Percentiles rank a stretch among this genome's conserved stretches.
phyloP scores from a whole-genome alignment of 306 rosid species.

The Cucurbita argyrosperma region DNA sequence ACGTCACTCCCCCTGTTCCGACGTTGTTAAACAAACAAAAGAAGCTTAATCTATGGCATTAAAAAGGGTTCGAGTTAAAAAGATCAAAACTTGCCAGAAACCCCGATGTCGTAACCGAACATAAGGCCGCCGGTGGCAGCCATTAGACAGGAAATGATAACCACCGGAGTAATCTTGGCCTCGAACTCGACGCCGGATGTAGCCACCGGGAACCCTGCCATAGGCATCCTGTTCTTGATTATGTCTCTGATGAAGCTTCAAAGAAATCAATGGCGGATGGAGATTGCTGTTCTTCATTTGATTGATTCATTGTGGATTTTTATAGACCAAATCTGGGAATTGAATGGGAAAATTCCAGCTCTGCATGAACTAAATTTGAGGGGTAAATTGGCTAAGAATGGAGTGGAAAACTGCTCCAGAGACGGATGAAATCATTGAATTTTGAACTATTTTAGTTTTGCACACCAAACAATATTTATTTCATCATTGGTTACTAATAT shows the following conservation, averaged over 20 bases:
- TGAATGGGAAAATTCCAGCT: not conserved
- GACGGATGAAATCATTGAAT: not conserved
- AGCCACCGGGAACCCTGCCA: no score
- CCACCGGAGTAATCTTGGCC: not conserved
- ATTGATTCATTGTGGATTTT: not conserved
- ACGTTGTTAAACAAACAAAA: not conserved
- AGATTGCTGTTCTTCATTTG: no score
- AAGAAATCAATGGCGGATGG: no score
- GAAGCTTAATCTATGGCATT: no score
- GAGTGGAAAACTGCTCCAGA: not conserved
- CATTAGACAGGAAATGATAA: slow-evolving; percentile 3
- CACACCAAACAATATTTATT: no score
- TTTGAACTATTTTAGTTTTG: not conserved
- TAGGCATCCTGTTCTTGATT: no score
- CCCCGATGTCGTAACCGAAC: slow-evolving; percentile 8
- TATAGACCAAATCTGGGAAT: not conserved
- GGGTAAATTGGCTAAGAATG: not conserved
- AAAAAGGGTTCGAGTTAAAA: no score
- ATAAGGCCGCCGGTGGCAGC: slow-evolving; percentile 4
- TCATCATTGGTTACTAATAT: no score
- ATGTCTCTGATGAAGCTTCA: no score
- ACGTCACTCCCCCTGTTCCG: slow-evolving; percentile 61
- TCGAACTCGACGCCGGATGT: not conserved
- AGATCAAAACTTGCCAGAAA: not conserved
- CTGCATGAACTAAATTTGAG: not conserved